phyloP scores from a whole-genome alignment of 2,329 filamentous ascomycete genomes.

The Zelopaecilomyces penicillatus region DNA sequence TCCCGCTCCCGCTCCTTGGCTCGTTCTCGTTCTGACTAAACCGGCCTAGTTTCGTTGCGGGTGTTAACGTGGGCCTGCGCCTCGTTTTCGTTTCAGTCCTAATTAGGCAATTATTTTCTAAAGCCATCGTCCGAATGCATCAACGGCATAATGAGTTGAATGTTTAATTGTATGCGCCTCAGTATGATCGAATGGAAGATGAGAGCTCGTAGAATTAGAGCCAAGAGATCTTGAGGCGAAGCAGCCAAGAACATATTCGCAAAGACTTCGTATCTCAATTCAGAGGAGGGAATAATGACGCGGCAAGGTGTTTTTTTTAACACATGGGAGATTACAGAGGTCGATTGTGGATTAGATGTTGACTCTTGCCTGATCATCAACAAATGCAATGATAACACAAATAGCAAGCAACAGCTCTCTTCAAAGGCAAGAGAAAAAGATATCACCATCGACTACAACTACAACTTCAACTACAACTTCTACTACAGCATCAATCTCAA shows the following conservation, averaged over 20 bases:
- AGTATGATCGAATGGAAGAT: background rate
- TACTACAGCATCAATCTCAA: background rate
- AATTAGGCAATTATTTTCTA: no score
- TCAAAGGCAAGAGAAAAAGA: no score
- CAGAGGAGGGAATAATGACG: no score
- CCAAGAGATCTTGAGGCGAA: background rate
- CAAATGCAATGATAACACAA: no score
- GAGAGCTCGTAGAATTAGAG: background rate
- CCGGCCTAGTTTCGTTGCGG: background rate
- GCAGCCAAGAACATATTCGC: background rate
- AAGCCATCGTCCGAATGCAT: no score
- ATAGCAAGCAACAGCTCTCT: no score
- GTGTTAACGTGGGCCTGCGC: background rate
- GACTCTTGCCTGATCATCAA: no score
- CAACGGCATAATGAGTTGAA: no score
- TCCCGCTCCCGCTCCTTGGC: background rate
- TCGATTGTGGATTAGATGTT: no score
- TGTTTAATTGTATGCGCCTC: no score
- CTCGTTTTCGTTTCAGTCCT: slow-evolving; percentile 2
- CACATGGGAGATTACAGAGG: background rate
- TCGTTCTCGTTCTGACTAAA: slow-evolving; percentile 7
- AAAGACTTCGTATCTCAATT: background rate
- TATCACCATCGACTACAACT: background rate
- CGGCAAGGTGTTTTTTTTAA: background rate
- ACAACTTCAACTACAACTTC: background rate